Conservation (phyloP, 148 eudicot species). For the Rhododendron vialii region DNA sequence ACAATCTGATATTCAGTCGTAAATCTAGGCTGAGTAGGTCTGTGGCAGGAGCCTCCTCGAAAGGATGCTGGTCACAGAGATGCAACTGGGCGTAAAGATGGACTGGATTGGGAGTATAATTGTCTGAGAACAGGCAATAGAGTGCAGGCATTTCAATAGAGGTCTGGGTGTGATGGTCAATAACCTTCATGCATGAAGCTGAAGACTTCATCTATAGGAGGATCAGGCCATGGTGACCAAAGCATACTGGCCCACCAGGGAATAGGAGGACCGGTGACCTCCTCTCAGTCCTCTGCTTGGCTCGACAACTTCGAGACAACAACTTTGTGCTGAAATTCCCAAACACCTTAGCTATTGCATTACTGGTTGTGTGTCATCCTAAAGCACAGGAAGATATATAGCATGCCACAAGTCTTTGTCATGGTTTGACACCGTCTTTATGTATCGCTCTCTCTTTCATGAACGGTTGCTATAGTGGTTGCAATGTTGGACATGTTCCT, state of each 20-base stretch:
- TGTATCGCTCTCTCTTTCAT: background rate
- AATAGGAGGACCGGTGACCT: background rate
- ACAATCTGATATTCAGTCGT: background rate
- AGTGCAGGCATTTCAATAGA: background rate
- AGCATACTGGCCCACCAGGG: background rate
- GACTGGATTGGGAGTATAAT: background rate
- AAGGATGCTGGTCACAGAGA: background rate
- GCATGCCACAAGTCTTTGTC: background rate
- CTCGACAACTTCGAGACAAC: background rate
- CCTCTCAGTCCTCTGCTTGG: background rate
- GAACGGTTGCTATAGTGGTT: background rate
- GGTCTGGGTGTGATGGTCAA: background rate
- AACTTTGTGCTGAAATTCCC: background rate
- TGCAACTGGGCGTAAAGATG: background rate
- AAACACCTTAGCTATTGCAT: background rate
- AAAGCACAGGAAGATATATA: background rate
- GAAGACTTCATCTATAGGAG: background rate
- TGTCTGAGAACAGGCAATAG: background rate
- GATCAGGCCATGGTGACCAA: background rate
- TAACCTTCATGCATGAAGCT: background rate
- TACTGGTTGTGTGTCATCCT: background rate
- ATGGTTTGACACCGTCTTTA: background rate
- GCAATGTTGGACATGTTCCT: background rate
- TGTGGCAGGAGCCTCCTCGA: background rate
- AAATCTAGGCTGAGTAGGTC: background rate